Base-by-base conservation (phyloP, 371 early-diverging fungal species). In the Actinomucor elegans region DNA sequence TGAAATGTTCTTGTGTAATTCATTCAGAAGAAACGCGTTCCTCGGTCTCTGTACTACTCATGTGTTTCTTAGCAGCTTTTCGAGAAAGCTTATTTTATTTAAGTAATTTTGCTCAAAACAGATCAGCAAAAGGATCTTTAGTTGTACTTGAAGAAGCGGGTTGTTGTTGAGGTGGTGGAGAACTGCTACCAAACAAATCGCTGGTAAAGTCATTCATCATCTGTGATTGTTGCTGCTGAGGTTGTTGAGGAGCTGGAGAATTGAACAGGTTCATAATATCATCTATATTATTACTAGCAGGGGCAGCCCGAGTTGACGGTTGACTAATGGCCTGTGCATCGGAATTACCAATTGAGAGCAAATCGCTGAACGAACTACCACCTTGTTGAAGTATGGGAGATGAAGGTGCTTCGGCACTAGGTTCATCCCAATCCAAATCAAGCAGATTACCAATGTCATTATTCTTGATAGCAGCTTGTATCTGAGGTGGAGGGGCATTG, bases 381-480 rank as follows among this genome's bases (percentile, higher is more conserved):
- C 43, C 56, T 3, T 15, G 18, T 11, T 60, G 67, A 9, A 57
- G 38, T 31, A 59, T 60, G 26, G 75, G 71, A n/a, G 72, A 69
- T 12, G 47, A 20, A 0, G 59, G 60, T 36, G 44, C 31, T 26
- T 59, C 58, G n/a, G 52, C 51, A 17, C 59, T 42, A 15, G 73
- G 71, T 26, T 70, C 72, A 59, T 72, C 75, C 70, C 73, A 79
- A 48, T 78, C 78, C 21, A 79, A 64, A 62, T 77, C 79, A 26
- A 80, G 66, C 18, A 80, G 64, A 38, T 80, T 79, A 12, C 77
- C 79, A 61, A 79, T 74, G 48, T 74, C 77, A 31, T 77, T 73
- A 43, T 75, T 83, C 52, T 83, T 83, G 38, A 80, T 69, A 9
- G 84, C 84, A 9, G 67, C 72, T 48, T 74, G 75, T 36, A 74